Percentiles rank a stretch among this genome's conserved stretches.
phyloP scores from a whole-genome alignment of 2,329 filamentous ascomycete species.

The Ophiobolus disseminans region DNA sequence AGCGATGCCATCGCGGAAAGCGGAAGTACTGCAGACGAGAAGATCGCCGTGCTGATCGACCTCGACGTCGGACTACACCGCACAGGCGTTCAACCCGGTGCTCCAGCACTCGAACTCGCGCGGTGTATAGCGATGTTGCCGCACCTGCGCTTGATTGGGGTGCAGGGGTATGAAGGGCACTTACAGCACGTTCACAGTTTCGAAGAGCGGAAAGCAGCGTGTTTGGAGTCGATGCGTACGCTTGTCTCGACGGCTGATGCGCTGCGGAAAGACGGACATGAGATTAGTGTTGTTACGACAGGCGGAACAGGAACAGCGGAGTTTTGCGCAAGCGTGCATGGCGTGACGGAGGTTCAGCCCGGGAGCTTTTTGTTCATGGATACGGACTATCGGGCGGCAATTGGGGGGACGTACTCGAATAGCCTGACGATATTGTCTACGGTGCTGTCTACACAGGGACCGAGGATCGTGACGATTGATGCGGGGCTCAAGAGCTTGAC shows the following conservation, averaged over 20 bases:
- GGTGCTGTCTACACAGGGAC: constrained; percentile 57
- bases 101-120: constrained; percentile 52
- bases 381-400: constrained; percentile 62
- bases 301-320: constrained; percentile 62
- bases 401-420: constrained; percentile 58
- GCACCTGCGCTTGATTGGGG: constrained; percentile 56
- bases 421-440: constrained; percentile 59
- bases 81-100: constrained; percentile 56
- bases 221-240: constrained; percentile 56
- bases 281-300: constrained; percentile 59
- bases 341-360: constrained; percentile 62
- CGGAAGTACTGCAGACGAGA: constrained; percentile 41
- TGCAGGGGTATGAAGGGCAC: constrained; percentile 63
- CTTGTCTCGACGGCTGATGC: constrained; percentile 54
- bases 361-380: constrained; percentile 66
- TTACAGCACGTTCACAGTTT: constrained; percentile 59
- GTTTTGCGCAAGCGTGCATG: constrained; percentile 59
- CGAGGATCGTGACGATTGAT: constrained; percentile 57
- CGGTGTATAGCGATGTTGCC: constrained; percentile 46
- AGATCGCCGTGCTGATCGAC: constrained; percentile 56
- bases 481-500: constrained; percentile 60
- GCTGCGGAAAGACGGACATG: constrained; percentile 52
- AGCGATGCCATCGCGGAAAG: constrained; percentile 50
- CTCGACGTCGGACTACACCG: constrained; percentile 60
- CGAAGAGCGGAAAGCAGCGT: constrained; percentile 52